Conservation (phyloP, 106 monocot species). For the Gastrodia elata region DNA sequence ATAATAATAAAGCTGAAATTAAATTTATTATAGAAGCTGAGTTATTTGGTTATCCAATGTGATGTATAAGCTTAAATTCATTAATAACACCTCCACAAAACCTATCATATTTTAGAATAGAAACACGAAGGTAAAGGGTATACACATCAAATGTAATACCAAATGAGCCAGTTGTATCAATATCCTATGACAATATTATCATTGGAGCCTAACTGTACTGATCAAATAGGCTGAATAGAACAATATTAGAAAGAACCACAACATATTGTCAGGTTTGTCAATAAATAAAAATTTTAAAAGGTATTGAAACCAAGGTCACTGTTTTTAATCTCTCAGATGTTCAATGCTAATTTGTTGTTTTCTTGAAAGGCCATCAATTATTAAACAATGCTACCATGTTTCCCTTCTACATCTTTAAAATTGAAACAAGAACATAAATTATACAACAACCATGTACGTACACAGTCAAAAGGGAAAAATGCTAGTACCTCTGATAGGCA, state of each 20-base stretch:
- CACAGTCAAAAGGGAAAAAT: neutral
- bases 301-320: no score
- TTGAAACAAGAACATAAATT: neutral
- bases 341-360: neutral
- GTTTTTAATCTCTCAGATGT: no score
- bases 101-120: neutral
- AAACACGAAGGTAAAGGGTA: neutral
- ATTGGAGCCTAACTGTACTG: neutral
- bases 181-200: neutral
- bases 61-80: neutral
- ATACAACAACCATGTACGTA: conserved; percentile 4
- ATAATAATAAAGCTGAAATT: neutral
- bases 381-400: neutral
- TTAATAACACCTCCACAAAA: neutral
- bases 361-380: neutral
- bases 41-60: neutral
- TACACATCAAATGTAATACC: no score
- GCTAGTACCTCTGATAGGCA: conserved; percentile 70
- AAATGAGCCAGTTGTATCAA: neutral
- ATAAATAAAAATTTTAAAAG: neutral
- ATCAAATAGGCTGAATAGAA: neutral
- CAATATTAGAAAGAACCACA: neutral
- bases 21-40: neutral
- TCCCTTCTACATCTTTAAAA: neutral
- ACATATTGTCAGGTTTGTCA: neutral